A percentile compares a stretch with the other conserved stretches of the same genome.
Evolutionary conservation across 257 asterid species (phyloP).

Genomic region (Haberlea rhodopensis): DNA sequence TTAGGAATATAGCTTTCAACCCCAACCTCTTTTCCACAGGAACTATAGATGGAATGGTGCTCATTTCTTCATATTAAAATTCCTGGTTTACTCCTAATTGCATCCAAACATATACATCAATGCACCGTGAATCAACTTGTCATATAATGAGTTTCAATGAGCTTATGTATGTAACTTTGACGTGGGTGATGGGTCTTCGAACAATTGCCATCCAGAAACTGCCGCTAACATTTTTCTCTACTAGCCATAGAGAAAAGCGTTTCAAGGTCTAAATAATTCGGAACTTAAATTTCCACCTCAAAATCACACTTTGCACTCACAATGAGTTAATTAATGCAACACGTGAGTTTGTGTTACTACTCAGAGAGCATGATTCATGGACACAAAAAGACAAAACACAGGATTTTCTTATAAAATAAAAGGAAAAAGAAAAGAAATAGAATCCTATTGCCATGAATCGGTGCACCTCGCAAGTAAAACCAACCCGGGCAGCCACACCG

Average conservation of each 20-base stretch:
- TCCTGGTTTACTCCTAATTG: not conserved
- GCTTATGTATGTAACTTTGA: no score
- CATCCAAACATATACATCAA: not conserved
- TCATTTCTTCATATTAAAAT: no score
- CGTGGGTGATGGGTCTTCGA: not conserved
- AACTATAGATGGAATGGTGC: not conserved
- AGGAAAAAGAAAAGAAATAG: not conserved
- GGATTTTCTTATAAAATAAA: no score
- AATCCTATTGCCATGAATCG: not conserved
- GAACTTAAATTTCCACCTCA: not conserved
- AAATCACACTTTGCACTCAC: not conserved
- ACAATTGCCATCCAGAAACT: not conserved
- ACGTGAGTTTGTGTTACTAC: no score
- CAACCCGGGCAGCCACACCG: not conserved
- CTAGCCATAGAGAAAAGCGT: not conserved
- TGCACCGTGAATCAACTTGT: not conserved
- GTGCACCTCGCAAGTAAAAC: not conserved
- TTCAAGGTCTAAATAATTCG: not conserved
- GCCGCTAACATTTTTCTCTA: not conserved
- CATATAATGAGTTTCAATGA: not conserved
- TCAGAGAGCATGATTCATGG: no score
- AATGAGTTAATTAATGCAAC: no score
- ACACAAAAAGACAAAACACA: no score
- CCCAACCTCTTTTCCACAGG: not conserved
- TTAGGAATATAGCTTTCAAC: no score